A percentile compares a stretch with the other conserved stretches of the same genome.
Conservation (phyloP, 306 rosid species). For the Pterocarpus santalinus region DNA sequence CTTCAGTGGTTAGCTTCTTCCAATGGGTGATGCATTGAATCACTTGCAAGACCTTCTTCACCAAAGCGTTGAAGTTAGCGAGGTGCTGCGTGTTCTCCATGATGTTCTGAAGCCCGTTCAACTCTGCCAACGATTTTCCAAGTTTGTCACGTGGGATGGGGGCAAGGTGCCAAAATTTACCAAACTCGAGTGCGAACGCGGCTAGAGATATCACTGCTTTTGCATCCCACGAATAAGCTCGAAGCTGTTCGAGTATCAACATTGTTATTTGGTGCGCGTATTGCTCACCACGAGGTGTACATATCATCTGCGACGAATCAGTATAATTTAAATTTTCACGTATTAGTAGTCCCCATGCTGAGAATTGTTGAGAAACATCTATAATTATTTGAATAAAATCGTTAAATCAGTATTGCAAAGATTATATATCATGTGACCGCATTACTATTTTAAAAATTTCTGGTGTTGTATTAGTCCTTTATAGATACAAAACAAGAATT, state of each 20-base stretch:
- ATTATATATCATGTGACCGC: no score
- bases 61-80: background rate
- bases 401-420: no score
- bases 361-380: no score
- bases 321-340: background rate
- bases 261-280: constrained; percentile 48
- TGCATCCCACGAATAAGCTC: constrained; percentile 67
- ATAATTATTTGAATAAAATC: no score
- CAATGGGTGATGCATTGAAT: constrained; percentile 57
- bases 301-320: constrained; percentile 34
- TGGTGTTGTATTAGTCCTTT: no score
- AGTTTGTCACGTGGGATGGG: constrained; percentile 37
- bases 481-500: no score
- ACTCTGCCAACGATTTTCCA: constrained; percentile 41
- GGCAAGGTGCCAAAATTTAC: constrained; percentile 41
- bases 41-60: constrained; percentile 43
- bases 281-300: constrained; percentile 32
- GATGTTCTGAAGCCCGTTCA: constrained; percentile 18
- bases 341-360: no score
- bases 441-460: no score
- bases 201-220: constrained; percentile 57
- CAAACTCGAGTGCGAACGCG: constrained; percentile 40
- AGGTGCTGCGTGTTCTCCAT: constrained; percentile 8
- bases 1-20: constrained; percentile 42
- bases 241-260: constrained; percentile 45